Percentiles rank a stretch among this genome's conserved stretches.
Conservation (phyloP, 169 alveolate species). For the Amoebophrya sp. region DNA sequence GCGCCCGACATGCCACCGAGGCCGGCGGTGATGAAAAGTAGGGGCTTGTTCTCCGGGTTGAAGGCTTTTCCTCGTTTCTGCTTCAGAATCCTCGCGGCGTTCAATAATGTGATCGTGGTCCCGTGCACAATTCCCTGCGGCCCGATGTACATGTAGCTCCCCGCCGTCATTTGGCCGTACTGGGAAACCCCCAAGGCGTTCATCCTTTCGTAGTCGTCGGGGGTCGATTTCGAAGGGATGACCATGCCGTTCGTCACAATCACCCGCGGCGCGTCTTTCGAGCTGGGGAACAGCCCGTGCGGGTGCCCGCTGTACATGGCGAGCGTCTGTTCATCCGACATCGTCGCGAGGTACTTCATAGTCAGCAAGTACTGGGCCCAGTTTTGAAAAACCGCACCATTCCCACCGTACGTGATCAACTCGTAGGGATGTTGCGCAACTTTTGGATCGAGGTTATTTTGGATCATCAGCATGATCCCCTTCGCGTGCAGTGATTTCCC, state of each 20-base stretch:
- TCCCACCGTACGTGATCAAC: conserved; percentile 58
- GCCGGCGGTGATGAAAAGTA: conserved; percentile 57
- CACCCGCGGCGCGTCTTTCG: conserved; percentile 51
- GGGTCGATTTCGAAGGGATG: conserved; percentile 52
- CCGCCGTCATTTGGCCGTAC: conserved; percentile 57
- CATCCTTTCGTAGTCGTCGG: conserved; percentile 52
- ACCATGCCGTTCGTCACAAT: conserved; percentile 56
- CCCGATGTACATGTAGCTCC: conserved; percentile 58
- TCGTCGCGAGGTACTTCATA: conserved; percentile 49
- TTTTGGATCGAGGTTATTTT: conserved; percentile 55
- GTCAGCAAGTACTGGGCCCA: conserved; percentile 59
- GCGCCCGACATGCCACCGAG: conserved; percentile 66
- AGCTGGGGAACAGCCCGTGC: conserved; percentile 55
- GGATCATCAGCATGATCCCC: conserved; percentile 55
- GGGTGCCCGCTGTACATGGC: conserved; percentile 61
- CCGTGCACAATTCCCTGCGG: conserved; percentile 62
- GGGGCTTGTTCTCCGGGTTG: background rate
- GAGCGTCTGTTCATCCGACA: conserved; percentile 53
- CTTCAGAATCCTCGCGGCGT: conserved; percentile 50
- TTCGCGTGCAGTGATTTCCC: conserved; percentile 42
- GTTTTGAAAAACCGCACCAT: conserved; percentile 57
- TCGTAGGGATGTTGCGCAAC: conserved; percentile 59
- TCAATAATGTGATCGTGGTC: conserved; percentile 54
- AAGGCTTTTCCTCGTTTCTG: conserved; percentile 31
- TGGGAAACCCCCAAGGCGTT: conserved; percentile 39